Conservation (phyloP, 2,329 filamentous ascomycete genomes). For the Penicillium frequentans region DNA sequence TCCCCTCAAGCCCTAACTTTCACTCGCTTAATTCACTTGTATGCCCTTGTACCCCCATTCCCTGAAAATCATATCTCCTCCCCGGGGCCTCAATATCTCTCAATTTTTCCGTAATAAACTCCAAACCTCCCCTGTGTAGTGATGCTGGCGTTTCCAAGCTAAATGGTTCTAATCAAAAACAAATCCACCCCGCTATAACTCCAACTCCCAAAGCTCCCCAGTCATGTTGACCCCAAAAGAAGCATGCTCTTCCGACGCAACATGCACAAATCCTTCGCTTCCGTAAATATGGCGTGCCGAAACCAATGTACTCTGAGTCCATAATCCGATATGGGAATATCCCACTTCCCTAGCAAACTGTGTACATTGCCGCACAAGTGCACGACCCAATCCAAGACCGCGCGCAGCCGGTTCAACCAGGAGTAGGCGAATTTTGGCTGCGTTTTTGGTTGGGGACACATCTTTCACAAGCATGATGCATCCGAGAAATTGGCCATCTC, state of each 20-base stretch:
- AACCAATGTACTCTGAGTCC: constrained; percentile 24
- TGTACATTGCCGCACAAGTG: constrained; percentile 20
- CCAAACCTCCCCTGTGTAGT: too few relatives aligned
- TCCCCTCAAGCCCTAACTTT: too few relatives aligned
- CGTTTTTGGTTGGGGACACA: constrained; percentile 4
- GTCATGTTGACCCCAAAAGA: constrained; percentile 18
- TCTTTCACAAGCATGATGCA: constrained; percentile 28
- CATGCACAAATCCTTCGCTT: constrained; percentile 22
- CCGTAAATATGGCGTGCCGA: constrained; percentile 22
- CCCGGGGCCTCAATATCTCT: too few relatives aligned
- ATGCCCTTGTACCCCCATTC: too few relatives aligned
- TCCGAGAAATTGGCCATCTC: constrained; percentile 19
- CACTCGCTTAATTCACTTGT: too few relatives aligned
- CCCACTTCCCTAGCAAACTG: constrained; percentile 23
- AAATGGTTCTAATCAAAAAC: too few relatives aligned
- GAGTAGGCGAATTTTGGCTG: constrained; percentile 26
- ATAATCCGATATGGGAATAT: constrained; percentile 22
- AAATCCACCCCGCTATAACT: constrained; percentile 2
- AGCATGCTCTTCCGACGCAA: constrained; percentile 19
- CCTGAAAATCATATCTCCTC: too few relatives aligned
- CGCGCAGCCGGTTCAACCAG: constrained; percentile 26
- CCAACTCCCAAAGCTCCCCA: constrained; percentile 26
- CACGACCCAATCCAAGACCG: constrained; percentile 22
- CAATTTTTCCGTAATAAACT: too few relatives aligned
- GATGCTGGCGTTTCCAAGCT: too few relatives aligned